Conservation (phyloP, 2,329 filamentous ascomycete genomes). For the Claviceps sp. region DNA sequence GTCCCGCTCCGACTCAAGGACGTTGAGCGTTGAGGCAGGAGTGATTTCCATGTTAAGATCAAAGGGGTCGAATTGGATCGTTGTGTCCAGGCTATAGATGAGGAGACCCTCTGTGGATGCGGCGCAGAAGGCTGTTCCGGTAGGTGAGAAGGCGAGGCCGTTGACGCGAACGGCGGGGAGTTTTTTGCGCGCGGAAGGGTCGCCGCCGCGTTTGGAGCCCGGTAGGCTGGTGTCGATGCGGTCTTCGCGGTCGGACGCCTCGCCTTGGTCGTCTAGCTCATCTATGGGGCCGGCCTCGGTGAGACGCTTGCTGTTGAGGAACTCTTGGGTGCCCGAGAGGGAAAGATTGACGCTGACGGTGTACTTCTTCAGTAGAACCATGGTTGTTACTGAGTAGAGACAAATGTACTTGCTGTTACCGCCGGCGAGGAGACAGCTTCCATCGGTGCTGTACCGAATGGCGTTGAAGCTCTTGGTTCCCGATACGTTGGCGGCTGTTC, state of each 20-base stretch:
- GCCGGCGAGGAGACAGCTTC: conserved; percentile 75
- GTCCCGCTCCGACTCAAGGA: conserved; percentile 55
- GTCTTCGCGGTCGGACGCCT: conserved; percentile 79
- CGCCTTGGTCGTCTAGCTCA: conserved; percentile 77
- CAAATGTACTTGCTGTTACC: conserved; percentile 99
- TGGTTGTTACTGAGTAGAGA: conserved; percentile 85
- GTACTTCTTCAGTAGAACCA: conserved; percentile 85
- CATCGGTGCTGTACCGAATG: conserved; percentile 84
- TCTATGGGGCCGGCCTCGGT: conserved; percentile 79
- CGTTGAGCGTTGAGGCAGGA: conserved; percentile 64
- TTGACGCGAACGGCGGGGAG: conserved; percentile 75
- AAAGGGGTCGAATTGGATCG: conserved; percentile 84
- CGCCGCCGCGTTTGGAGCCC: conserved; percentile 70
- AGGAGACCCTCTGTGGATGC: conserved; percentile 88
- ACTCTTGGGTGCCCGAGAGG: conserved; percentile 89
- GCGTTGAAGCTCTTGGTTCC: conserved; percentile 84
- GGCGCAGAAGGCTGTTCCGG: conserved; percentile 82
- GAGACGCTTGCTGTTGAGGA: conserved; percentile 81
- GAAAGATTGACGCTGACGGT: conserved; percentile 95
- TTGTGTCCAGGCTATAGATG: conserved; percentile 80
- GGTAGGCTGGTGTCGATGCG: conserved; percentile 68
- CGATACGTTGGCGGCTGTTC: conserved; percentile 79
- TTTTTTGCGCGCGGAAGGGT: conserved; percentile 65
- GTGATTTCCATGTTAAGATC: conserved; percentile 93
- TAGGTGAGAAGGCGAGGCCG: conserved; percentile 75